Conservation (phyloP, 83 land plant genomes). For the Picea mariana region DNA sequence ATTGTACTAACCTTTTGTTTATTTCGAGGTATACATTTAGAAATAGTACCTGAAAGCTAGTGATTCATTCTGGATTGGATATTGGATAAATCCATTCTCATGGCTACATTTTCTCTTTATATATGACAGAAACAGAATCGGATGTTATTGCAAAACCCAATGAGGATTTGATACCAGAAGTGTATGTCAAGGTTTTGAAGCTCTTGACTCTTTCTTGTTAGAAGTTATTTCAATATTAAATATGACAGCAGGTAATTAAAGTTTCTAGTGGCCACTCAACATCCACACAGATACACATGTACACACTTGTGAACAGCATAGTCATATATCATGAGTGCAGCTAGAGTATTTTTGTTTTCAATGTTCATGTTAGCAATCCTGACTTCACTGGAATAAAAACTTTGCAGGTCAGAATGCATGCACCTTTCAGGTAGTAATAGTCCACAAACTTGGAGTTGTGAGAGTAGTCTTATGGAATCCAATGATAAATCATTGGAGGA, state of each 20-base stretch:
- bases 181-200: slow-evolving; percentile 16
- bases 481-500: slow-evolving; percentile 39
- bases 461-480: slow-evolving; percentile 8
- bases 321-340: neutral
- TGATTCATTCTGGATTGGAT: neutral
- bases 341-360: neutral
- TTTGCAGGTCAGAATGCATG: slow-evolving; percentile 11
- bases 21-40: neutral
- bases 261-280: neutral
- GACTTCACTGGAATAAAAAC: neutral
- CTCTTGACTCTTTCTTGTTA: neutral
- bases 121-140: neutral
- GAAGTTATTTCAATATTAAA: slow-evolving; percentile 13
- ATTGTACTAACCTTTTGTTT: neutral
- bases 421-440: neutral
- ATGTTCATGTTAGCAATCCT: neutral
- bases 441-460: slow-evolving; percentile 8
- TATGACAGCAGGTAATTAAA: neutral
- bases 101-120: neutral
- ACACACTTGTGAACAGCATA: neutral
- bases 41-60: neutral
- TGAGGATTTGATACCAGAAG: neutral
- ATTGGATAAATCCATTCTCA: neutral
- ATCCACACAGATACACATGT: neutral
- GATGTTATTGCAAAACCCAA: neutral